These are phyloP conservation scores for Picocystis sp. DNA, from an alignment of 163 green algal genomes.

Conservation along the genomic window DNA sequence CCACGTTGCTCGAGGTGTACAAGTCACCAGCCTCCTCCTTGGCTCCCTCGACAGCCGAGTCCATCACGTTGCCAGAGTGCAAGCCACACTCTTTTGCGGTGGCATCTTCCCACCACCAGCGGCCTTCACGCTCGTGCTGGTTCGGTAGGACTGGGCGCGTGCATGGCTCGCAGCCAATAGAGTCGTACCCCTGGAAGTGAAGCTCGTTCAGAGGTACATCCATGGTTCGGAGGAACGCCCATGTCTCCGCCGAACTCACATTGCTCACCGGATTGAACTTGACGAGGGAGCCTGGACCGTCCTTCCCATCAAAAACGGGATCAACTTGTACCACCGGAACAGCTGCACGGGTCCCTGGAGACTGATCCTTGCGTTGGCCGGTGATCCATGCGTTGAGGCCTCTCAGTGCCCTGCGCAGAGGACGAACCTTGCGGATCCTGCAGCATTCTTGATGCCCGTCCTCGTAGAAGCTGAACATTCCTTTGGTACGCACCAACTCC, in stretches of 20 bases:
- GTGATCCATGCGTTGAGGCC: slow-evolving; percentile 91
- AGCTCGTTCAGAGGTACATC: slow-evolving; percentile 82
- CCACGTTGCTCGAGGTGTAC: slow-evolving; percentile 9
- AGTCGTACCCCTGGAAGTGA: slow-evolving; percentile 74
- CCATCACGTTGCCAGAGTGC: slow-evolving; percentile 76
- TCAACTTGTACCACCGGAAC: slow-evolving; percentile 88
- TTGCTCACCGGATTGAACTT: slow-evolving; percentile 98
- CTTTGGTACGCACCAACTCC: slow-evolving; percentile 85
- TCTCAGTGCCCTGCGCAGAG: slow-evolving; percentile 71
- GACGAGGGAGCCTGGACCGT: slow-evolving; percentile 68
- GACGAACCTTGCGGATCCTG: slow-evolving; percentile 79
- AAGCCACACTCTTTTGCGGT: slow-evolving; percentile 79
- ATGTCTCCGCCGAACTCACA: slow-evolving; percentile 53
- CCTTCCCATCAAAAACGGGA: slow-evolving; percentile 82
- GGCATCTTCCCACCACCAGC: slow-evolving; percentile 98
- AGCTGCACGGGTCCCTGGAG: slow-evolving; percentile 67
- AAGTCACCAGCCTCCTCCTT: slow-evolving; percentile 10
- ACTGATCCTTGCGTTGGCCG: slow-evolving; percentile 96
- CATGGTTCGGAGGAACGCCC: slow-evolving; percentile 15
- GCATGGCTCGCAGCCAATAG: slow-evolving; percentile 96
- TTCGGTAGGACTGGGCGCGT: slow-evolving; percentile 85
- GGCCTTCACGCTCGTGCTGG: slow-evolving; percentile 86
- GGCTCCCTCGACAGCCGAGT: not conserved
- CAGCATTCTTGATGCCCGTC: slow-evolving; percentile 98
- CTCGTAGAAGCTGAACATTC: slow-evolving; percentile 95